phyloP scores from a whole-genome alignment of 805 yeast genomes.

The Kodamaea leandrae region DNA sequence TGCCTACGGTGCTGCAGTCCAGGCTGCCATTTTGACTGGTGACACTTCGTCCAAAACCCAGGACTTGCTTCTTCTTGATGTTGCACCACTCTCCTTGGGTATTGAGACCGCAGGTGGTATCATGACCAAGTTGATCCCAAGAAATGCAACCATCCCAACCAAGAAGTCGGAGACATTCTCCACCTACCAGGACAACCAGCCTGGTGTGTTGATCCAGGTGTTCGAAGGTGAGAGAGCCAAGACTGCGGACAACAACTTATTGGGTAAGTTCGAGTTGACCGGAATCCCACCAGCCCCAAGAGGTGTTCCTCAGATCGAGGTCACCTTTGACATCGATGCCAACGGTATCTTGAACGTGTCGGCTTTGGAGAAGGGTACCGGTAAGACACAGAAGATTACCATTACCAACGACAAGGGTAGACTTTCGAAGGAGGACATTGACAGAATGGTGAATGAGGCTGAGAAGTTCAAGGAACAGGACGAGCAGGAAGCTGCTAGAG shows the following conservation, averaged over 20 bases:
- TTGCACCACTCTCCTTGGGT: slow-evolving; percentile 91
- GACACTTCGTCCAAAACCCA: slow-evolving; percentile 54
- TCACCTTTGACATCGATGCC: slow-evolving; percentile 83
- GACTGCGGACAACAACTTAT: slow-evolving; percentile 88
- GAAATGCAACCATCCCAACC: slow-evolving; percentile 95
- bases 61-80: slow-evolving; percentile 73
- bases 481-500: slow-evolving; percentile 74
- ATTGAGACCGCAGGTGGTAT: slow-evolving; percentile 97
- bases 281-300: slow-evolving; percentile 91
- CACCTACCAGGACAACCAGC: slow-evolving; percentile 95
- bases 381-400: slow-evolving; percentile 86
- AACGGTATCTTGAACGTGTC: slow-evolving; percentile 83
- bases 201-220: slow-evolving; percentile 90
- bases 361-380: slow-evolving; percentile 92
- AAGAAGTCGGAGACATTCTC: slow-evolving; percentile 94
- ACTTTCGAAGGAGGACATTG: slow-evolving; percentile 89
- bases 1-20: slow-evolving; percentile 99
- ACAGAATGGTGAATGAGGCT: slow-evolving; percentile 97
- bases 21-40: slow-evolving; percentile 96
- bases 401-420: slow-evolving; percentile 94
- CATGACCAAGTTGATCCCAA: slow-evolving; percentile 91
- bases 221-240: slow-evolving; percentile 95
- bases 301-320: slow-evolving; percentile 89
- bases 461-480: slow-evolving; percentile 94
- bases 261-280: slow-evolving; percentile 82